Evolutionary conservation across 2,329 filamentous ascomycete species (phyloP).

Genomic region (Aureobasidium sp.): DNA sequence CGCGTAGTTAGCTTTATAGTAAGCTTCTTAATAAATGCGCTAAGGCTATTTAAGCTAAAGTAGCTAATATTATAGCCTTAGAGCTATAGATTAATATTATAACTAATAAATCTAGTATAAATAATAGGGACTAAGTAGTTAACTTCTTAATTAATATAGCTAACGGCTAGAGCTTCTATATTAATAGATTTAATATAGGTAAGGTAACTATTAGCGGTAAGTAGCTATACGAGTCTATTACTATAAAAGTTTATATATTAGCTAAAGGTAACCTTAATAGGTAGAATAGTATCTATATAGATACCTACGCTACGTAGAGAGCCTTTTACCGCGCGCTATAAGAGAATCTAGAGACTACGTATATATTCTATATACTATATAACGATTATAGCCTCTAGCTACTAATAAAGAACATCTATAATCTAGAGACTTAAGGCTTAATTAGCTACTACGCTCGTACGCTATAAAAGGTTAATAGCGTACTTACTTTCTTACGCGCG

Average conservation of each 20-base stretch:
- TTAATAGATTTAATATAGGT: background rate
- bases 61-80: background rate
- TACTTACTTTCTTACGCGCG: background rate
- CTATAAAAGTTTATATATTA: background rate
- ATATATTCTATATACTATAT: background rate
- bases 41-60: background rate
- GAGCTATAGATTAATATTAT: background rate
- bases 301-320: background rate
- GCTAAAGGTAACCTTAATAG: background rate
- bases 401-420: background rate
- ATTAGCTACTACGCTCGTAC: background rate
- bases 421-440: background rate
- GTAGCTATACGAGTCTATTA: background rate
- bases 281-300: background rate
- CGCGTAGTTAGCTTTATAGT: background rate
- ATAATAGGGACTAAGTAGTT: background rate
- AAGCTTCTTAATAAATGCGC: background rate
- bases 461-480: background rate
- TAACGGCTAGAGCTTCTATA: background rate
- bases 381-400: background rate
- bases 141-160: background rate
- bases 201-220: background rate
- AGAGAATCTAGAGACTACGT: background rate
- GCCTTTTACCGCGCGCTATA: background rate
- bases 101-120: background rate